A percentile compares a stretch with the other conserved stretches of the same genome.
These are phyloP conservation scores for Spergularia azorica DNA, from an alignment of 179 eudicot species.

Conservation along the genomic window DNA sequence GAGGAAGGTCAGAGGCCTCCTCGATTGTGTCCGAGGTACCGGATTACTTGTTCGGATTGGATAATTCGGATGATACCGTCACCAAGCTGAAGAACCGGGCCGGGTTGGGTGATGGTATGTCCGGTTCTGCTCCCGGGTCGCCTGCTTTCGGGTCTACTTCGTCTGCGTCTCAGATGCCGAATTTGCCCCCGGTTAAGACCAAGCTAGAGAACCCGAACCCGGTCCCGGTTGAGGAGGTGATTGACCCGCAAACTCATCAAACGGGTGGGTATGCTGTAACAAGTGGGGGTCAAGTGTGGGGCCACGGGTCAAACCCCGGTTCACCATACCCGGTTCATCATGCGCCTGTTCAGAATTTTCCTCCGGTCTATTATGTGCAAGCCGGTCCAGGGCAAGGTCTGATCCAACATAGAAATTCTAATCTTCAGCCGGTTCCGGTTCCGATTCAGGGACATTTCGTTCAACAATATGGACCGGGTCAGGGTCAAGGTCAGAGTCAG, in stretches of 20 bases:
- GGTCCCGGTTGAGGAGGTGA: constrained; percentile 32
- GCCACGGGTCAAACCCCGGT: constrained; percentile 25
- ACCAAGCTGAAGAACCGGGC: constrained; percentile 38
- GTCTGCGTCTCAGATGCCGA: constrained; percentile 43
- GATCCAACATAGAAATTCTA: constrained; percentile 29
- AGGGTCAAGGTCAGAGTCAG: constrained; percentile 39
- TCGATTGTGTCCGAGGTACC: constrained; percentile 85
- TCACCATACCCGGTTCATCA: constrained; percentile 38
- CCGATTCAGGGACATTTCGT: constrained; percentile 14
- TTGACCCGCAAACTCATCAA: constrained; percentile 24
- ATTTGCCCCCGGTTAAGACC: constrained; percentile 65
- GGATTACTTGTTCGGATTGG: constrained; percentile 86
- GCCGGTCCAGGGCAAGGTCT: constrained; percentile 41
- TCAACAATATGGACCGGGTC: constrained; percentile 28
- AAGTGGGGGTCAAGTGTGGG: constrained; percentile 32
- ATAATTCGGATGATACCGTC: constrained; percentile 55
- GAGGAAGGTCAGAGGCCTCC: constrained; percentile 79
- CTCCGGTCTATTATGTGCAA: constrained; percentile 69
- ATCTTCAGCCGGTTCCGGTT: constrained; percentile 42
- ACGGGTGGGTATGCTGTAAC: constrained; percentile 35
- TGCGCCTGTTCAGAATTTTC: constrained; percentile 37
- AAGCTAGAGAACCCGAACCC: constrained; percentile 42
- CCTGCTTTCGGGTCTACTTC: constrained; percentile 76
- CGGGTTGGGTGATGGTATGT: constrained; percentile 36
- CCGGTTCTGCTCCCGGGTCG: constrained; percentile 69